Conservation (phyloP, 2,329 filamentous ascomycete species). For the Exserohilum rostratum region DNA sequence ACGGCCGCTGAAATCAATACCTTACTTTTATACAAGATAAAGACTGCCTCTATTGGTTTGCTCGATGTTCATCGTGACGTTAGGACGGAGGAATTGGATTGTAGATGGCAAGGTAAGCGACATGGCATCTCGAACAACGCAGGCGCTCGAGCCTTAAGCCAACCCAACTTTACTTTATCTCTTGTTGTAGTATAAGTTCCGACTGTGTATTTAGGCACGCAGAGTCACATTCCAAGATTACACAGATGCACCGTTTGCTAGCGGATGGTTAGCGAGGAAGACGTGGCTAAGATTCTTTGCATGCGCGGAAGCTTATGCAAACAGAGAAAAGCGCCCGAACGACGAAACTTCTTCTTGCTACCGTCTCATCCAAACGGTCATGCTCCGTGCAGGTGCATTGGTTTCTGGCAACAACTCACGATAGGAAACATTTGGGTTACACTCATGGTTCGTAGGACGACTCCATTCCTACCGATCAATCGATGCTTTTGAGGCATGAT, state of each 20-base stretch:
- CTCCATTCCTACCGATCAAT: no score
- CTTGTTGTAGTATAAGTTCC: no score
- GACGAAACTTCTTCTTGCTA: not conserved
- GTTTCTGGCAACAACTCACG: not conserved
- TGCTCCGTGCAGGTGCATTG: not conserved
- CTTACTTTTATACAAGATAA: not conserved
- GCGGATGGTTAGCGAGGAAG: not conserved
- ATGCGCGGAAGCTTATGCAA: not conserved
- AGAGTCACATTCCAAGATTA: not conserved
- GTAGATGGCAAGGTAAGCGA: no score
- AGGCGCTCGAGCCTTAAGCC: no score
- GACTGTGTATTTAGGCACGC: not conserved
- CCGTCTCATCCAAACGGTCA: not conserved
- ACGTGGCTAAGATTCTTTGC: not conserved
- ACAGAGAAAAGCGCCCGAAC: constrained; percentile 5
- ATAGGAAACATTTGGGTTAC: constrained; percentile 5
- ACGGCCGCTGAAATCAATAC: not conserved
- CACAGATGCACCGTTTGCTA: constrained; percentile 6
- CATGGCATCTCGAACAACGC: no score
- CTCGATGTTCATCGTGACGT: not conserved
- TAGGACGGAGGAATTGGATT: no score
- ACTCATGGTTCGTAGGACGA: not conserved
- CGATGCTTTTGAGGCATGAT: no score
- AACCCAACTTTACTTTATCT: no score
- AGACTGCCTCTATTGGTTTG: not conserved